Percentiles rank a stretch among this genome's conserved stretches.
Evolutionary conservation across 805 yeast genomes (phyloP).

Genomic region (Sungouiozyma ichnusensis): DNA sequence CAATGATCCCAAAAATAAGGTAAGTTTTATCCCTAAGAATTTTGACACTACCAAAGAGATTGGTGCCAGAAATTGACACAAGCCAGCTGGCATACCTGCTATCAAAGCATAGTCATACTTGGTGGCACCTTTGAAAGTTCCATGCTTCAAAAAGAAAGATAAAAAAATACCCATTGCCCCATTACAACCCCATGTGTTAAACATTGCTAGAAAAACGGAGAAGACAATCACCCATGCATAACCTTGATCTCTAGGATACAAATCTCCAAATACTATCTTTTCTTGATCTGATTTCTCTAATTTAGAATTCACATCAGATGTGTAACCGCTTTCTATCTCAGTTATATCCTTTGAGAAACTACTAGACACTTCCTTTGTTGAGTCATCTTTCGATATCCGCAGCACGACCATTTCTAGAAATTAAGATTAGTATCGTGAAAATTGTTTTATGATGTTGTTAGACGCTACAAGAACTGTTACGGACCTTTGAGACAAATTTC

Average conservation of each 20-base stretch:
- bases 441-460: no score
- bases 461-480: no score
- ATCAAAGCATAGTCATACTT: constrained; percentile 53
- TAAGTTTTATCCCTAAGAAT: constrained; percentile 39
- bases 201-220: constrained; percentile 40
- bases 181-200: constrained; percentile 70
- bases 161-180: constrained; percentile 54
- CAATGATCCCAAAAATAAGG: constrained; percentile 41
- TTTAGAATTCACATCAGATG: neutral
- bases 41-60: constrained; percentile 37
- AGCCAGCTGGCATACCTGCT: constrained; percentile 53
- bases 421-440: no score
- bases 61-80: constrained; percentile 54
- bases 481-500: no score
- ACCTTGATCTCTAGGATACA: constrained; percentile 50
- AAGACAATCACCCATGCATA: constrained; percentile 55
- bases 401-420: neutral
- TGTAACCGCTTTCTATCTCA: neutral
- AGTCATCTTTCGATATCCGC: neutral
- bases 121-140: constrained; percentile 44
- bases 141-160: constrained; percentile 41
- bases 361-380: neutral
- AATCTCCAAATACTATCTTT: constrained; percentile 20
- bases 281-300: neutral
- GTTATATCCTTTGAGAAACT: neutral